phyloP scores from a whole-genome alignment of 495 filamentous ascomycete genomes.

The Mytilinidion resinicola region DNA sequence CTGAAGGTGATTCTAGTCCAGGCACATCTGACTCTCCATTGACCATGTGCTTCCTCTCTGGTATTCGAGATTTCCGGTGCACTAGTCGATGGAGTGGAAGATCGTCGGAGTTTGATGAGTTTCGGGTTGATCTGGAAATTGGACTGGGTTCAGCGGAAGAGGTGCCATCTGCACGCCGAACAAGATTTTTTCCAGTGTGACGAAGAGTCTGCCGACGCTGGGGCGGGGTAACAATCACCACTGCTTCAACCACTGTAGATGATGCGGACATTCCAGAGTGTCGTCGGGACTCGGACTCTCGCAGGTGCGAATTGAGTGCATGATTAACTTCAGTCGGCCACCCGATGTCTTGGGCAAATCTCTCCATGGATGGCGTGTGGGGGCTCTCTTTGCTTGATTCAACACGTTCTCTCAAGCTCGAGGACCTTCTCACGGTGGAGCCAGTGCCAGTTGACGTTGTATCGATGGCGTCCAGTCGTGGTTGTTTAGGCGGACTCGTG shows the following conservation, averaged over 20 bases:
- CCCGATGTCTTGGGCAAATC: constrained; percentile 23
- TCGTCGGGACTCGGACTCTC: constrained; percentile 14
- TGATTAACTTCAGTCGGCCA: constrained; percentile 16
- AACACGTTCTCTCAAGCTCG: constrained; percentile 32
- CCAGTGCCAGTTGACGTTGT: constrained; percentile 21
- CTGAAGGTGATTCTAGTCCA: constrained; percentile 4
- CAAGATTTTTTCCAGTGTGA: constrained; percentile 30
- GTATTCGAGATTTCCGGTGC: constrained; percentile 25
- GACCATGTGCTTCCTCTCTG: constrained; percentile 9
- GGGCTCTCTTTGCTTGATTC: constrained; percentile 19
- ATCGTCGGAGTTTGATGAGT: constrained; percentile 21
- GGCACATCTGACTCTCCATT: constrained; percentile 15
- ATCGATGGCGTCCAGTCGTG: constrained; percentile 3
- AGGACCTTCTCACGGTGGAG: constrained; percentile 28
- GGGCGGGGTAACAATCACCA: constrained; percentile 26
- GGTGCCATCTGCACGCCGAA: constrained; percentile 13
- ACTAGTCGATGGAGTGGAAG: constrained; percentile 21
- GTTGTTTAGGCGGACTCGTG: constrained; percentile 16
- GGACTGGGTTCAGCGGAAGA: constrained; percentile 12
- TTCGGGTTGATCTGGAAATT: constrained; percentile 11
- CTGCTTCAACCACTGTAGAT: constrained; percentile 30
- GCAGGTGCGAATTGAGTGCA: neutral
- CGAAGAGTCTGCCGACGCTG: constrained; percentile 21
- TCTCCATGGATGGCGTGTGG: constrained; percentile 20
- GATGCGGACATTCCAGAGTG: constrained; percentile 22